phyloP scores from a whole-genome alignment of 2,329 filamentous ascomycete species.

The Grosmannia huntii region DNA sequence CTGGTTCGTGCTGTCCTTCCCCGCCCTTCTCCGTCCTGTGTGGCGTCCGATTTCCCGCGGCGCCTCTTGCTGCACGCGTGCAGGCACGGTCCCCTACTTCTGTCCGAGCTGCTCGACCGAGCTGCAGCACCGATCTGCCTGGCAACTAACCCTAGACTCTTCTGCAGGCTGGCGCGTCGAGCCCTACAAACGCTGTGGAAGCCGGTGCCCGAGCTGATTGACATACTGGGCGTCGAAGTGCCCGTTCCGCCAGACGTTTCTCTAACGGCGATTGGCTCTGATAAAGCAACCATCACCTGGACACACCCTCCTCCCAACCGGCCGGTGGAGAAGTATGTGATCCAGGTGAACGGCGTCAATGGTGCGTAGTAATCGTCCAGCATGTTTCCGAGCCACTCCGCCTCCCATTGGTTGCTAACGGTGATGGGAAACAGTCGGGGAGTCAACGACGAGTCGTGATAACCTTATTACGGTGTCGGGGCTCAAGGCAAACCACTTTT shows the following conservation, averaged over 20 bases:
- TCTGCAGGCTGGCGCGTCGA: slow-evolving; percentile 63
- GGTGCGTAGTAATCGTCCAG: slow-evolving; percentile 32
- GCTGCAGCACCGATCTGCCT: neutral
- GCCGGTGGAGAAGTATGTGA: slow-evolving; percentile 72
- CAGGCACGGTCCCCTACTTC: neutral
- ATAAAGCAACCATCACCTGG: slow-evolving; percentile 86
- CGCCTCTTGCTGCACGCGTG: neutral
- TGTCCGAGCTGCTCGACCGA: neutral
- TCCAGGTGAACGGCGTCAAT: slow-evolving; percentile 87
- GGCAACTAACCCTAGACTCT: slow-evolving; percentile 5
- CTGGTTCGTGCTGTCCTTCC: slow-evolving; percentile 26
- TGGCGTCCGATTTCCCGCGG: neutral
- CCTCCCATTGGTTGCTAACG: neutral
- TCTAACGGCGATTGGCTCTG: slow-evolving; percentile 74
- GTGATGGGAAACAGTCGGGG: slow-evolving; percentile 51
- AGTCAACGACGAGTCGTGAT: slow-evolving; percentile 63
- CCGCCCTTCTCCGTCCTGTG: neutral
- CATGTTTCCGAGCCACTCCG: too few relatives aligned
- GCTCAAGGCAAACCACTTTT: slow-evolving; percentile 74
- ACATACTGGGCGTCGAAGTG: slow-evolving; percentile 85
- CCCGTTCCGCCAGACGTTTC: slow-evolving; percentile 82
- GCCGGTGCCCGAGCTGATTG: slow-evolving; percentile 80
- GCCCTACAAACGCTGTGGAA: slow-evolving; percentile 83
- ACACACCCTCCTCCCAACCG: slow-evolving; percentile 54
- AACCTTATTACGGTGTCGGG: slow-evolving; percentile 86